phyloP scores from a whole-genome alignment of 2,329 filamentous ascomycete genomes.

The Beauveria caledonica region DNA sequence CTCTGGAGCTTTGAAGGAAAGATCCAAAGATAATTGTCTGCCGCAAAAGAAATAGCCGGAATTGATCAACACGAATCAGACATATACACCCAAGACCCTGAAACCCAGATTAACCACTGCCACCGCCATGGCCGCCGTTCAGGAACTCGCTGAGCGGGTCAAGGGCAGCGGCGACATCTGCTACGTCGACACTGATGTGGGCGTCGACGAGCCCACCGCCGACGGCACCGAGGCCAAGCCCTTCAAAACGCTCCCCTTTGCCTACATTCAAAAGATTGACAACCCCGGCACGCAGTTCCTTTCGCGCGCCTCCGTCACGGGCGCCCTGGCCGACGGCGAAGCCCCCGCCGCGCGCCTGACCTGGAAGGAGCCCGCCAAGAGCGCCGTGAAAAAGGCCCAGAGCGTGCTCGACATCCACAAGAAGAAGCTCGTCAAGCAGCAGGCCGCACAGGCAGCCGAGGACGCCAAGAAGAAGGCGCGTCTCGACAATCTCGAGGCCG shows the following conservation, averaged over 20 bases:
- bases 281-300: conserved; percentile 53
- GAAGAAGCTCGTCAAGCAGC: conserved; percentile 76
- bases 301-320: conserved; percentile 59
- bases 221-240: conserved; percentile 64
- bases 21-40: not conserved
- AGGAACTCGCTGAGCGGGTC: conserved; percentile 43
- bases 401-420: conserved; percentile 66
- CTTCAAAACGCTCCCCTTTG: conserved; percentile 73
- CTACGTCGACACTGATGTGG: conserved; percentile 76
- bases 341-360: conserved; percentile 56
- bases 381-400: conserved; percentile 76
- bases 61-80: not conserved
- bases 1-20: not conserved
- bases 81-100: not conserved
- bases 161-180: conserved; percentile 40
- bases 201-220: conserved; percentile 59
- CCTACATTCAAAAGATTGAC: conserved; percentile 63
- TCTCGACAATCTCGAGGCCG: conserved; percentile 59
- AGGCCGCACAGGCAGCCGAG: conserved; percentile 62
- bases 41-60: not conserved
- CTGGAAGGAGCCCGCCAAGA: conserved; percentile 79
- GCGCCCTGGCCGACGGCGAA: conserved; percentile 49
- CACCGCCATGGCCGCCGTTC: conserved; percentile 30
- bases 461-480: conserved; percentile 65
- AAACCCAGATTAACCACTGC: not conserved